These are phyloP conservation scores for Ceratocystis papillata DNA, from an alignment of 2,329 filamentous ascomycete genomes.

Conservation along the genomic window DNA sequence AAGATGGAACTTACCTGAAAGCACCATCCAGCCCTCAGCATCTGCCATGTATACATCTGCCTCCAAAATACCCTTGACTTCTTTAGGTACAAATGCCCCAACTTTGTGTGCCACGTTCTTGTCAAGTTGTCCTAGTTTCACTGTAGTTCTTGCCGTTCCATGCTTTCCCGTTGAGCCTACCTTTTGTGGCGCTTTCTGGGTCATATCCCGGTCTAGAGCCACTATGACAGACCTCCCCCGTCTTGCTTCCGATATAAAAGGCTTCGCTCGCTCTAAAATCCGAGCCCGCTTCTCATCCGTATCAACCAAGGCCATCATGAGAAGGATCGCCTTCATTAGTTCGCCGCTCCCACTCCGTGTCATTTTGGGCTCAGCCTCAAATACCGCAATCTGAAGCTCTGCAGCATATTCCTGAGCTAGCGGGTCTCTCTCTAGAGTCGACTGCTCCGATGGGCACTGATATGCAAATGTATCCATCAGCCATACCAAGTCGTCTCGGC, in stretches of 20 bases:
- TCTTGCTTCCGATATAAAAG: conserved; percentile 67
- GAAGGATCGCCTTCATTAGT: conserved; percentile 58
- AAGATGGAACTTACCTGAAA: conserved; percentile 47
- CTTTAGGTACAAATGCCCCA: conserved; percentile 41
- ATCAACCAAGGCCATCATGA: conserved; percentile 54
- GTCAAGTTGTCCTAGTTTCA: conserved; percentile 40
- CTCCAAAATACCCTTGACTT: conserved; percentile 44
- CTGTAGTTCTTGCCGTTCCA: conserved; percentile 57
- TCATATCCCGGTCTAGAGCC: conserved; percentile 6
- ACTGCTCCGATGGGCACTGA: conserved; percentile 54
- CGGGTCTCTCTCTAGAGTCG: conserved; percentile 26
- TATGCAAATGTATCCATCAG: conserved; percentile 58
- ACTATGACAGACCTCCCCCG: conserved; percentile 51
- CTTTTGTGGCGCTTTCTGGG: conserved; percentile 30
- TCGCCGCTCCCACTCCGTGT: conserved; percentile 44
- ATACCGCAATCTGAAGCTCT: conserved; percentile 74
- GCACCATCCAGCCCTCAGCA: conserved; percentile 69
- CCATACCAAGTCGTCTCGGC: conserved; percentile 66
- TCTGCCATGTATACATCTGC: conserved; percentile 66
- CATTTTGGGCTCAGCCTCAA: conserved; percentile 58
- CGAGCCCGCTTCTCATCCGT: conserved; percentile 48
- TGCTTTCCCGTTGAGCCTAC: conserved; percentile 62
- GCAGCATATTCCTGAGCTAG: conserved; percentile 54
- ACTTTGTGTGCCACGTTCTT: conserved; percentile 39
- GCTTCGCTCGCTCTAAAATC: conserved; percentile 58